Conservation (phyloP, 2,329 filamentous ascomycete genomes). For the Penicillium sp. region DNA sequence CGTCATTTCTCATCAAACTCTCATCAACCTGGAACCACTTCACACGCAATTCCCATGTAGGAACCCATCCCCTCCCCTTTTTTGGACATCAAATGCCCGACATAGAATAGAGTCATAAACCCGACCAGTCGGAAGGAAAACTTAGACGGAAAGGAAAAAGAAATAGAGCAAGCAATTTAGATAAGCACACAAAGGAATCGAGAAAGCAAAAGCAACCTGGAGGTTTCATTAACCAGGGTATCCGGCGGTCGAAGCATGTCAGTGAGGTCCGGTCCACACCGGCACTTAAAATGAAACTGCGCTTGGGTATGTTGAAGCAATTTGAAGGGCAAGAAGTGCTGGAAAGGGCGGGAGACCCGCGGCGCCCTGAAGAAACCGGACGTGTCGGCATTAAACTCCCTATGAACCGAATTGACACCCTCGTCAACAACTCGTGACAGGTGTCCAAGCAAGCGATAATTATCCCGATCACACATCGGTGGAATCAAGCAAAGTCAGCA, state of each 20-base stretch:
- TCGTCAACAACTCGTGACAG: slow-evolving; percentile 8
- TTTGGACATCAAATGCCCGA: slow-evolving; percentile 14
- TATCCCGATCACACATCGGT: slow-evolving; percentile 10
- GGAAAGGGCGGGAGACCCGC: slow-evolving; percentile 20
- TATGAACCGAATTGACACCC: slow-evolving; percentile 7
- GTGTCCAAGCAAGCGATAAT: slow-evolving; percentile 16
- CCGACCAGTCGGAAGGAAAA: slow-evolving; percentile 16
- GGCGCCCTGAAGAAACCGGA: slow-evolving; percentile 11
- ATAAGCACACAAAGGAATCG: slow-evolving; percentile 17
- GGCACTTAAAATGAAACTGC: slow-evolving; percentile 22
- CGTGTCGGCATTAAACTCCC: slow-evolving; percentile 12
- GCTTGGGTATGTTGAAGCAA: slow-evolving; percentile 27
- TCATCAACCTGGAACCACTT: slow-evolving; percentile 10
- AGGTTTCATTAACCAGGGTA: slow-evolving; percentile 25
- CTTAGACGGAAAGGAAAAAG: slow-evolving; percentile 4
- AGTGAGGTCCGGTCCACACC: slow-evolving; percentile 20
- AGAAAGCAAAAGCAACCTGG: slow-evolving; percentile 17
- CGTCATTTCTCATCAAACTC: slow-evolving; percentile 15
- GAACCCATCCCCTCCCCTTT: slow-evolving; percentile 3
- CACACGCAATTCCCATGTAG: slow-evolving; percentile 11
- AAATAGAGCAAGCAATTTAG: slow-evolving; percentile 25
- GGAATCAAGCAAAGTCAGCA: slow-evolving; percentile 73
- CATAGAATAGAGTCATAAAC: slow-evolving; percentile 17
- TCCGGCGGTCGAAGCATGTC: slow-evolving; percentile 21
- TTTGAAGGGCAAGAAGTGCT: slow-evolving; percentile 21